phyloP scores from a whole-genome alignment of 1,284 basidiomycete genomes.

The Ustilago tritici region DNA sequence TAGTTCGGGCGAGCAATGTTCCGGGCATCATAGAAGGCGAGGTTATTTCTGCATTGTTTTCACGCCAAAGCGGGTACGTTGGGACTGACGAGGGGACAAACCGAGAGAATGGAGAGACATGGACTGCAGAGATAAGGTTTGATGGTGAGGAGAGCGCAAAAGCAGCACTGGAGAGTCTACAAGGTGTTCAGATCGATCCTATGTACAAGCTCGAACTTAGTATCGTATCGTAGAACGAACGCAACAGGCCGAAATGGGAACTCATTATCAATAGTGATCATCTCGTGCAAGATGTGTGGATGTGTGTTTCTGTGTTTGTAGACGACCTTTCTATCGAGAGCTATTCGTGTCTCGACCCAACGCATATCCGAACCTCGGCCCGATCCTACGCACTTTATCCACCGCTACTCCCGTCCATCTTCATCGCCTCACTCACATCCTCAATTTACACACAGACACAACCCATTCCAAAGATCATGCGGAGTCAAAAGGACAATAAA shows the following conservation, averaged over 20 bases:
- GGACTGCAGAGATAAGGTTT: conserved; percentile 73
- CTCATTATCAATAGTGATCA: not conserved
- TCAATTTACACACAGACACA: not conserved
- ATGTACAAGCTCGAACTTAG: conserved; percentile 59
- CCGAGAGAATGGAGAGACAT: conserved; percentile 74
- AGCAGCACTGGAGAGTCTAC: conserved; percentile 80
- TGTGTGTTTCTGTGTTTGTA: not conserved
- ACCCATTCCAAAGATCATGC: not conserved
- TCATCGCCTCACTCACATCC: too few relatives aligned
- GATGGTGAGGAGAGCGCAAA: conserved; percentile 79
- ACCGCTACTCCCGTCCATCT: too few relatives aligned
- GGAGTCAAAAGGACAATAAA: not conserved
- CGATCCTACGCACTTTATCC: too few relatives aligned
- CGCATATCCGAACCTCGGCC: too few relatives aligned
- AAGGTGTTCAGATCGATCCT: conserved; percentile 83
- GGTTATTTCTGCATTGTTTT: conserved; percentile 18
- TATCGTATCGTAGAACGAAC: not conserved
- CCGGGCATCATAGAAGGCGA: conserved; percentile 5
- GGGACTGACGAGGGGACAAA: not conserved
- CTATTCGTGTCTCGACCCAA: too few relatives aligned
- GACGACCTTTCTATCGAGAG: too few relatives aligned
- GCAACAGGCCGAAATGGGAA: not conserved
- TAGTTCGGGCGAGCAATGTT: conserved; percentile 79
- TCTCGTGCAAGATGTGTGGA: not conserved
- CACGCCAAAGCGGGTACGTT: conserved; percentile 2